These are phyloP conservation scores for Emergomyces africanus DNA, from an alignment of 2,329 filamentous ascomycete species.

Conservation along the genomic window DNA sequence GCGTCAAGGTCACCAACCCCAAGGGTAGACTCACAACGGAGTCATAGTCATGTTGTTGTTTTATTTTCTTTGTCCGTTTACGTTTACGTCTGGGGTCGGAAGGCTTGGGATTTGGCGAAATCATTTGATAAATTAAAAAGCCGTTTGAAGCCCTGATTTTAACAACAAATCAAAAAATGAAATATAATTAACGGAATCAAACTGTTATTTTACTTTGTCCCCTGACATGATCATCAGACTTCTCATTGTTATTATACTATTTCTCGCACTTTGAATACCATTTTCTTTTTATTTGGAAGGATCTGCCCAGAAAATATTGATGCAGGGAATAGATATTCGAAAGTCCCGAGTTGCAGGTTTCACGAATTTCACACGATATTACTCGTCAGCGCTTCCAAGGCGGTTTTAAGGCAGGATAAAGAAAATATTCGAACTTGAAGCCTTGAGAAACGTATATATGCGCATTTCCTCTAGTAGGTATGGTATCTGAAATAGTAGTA, in stretches of 20 bases:
- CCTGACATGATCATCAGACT: neutral
- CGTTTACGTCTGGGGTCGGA: neutral
- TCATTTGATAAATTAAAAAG: constrained; percentile 1
- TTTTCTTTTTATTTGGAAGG: neutral
- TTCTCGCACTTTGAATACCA: neutral
- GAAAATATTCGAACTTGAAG: neutral
- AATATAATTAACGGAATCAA: neutral
- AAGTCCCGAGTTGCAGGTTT: neutral
- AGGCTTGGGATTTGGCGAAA: constrained; percentile 2
- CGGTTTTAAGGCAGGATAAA: neutral
- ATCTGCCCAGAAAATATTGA: neutral
- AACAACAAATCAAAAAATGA: neutral
- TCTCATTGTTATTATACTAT: neutral
- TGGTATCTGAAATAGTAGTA: neutral
- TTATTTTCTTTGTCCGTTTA: neutral
- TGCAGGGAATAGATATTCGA: neutral
- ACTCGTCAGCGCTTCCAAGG: neutral
- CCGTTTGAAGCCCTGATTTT: neutral
- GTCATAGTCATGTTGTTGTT: constrained; percentile 23
- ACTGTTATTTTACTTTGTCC: neutral
- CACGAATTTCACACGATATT: too few species aligned
- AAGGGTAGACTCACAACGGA: constrained; percentile 99
- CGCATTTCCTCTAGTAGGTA: neutral
- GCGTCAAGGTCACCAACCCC: constrained; percentile 99
- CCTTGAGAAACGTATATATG: neutral